These are phyloP conservation scores for Westerdykella aurantiaca DNA, from an alignment of 2,329 filamentous ascomycete species.

Conservation along the genomic window DNA sequence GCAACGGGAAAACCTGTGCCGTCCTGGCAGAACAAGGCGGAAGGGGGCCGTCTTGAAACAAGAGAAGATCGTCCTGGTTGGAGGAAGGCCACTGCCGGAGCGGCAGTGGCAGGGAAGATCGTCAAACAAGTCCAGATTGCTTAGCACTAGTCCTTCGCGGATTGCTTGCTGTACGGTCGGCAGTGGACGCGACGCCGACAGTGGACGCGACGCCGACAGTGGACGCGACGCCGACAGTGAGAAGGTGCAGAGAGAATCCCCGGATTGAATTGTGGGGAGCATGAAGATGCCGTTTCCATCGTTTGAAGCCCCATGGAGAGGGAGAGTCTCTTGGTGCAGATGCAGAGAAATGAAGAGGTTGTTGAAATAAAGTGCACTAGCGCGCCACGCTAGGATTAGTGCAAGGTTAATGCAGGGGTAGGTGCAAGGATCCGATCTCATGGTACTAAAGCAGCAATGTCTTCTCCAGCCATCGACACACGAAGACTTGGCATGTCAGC, in stretches of 20 bases:
- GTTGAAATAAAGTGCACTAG: conserved; percentile 31
- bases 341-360: conserved; percentile 20
- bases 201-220: too few relatives aligned
- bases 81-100: neutral
- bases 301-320: conserved; percentile 9
- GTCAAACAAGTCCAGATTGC: neutral
- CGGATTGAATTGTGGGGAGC: conserved; percentile 14
- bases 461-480: neutral
- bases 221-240: conserved; percentile 12
- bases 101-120: conserved; percentile 1
- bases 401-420: conserved; percentile 12
- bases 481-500: neutral
- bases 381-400: conserved; percentile 15
- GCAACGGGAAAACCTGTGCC: conserved; percentile 7
- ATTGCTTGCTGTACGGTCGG: neutral
- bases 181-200: too few relatives aligned
- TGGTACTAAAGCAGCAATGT: conserved; percentile 16
- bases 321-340: conserved; percentile 8
- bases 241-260: conserved; percentile 5
- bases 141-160: conserved; percentile 1
- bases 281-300: conserved; percentile 11
- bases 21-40: neutral
- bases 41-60: neutral
- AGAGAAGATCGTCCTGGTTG: neutral
- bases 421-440: conserved; percentile 7